Percentiles rank a stretch among this genome's conserved stretches.
Evolutionary conservation across 306 rosid genomes (phyloP).

Genomic region (Malus asiatica): DNA sequence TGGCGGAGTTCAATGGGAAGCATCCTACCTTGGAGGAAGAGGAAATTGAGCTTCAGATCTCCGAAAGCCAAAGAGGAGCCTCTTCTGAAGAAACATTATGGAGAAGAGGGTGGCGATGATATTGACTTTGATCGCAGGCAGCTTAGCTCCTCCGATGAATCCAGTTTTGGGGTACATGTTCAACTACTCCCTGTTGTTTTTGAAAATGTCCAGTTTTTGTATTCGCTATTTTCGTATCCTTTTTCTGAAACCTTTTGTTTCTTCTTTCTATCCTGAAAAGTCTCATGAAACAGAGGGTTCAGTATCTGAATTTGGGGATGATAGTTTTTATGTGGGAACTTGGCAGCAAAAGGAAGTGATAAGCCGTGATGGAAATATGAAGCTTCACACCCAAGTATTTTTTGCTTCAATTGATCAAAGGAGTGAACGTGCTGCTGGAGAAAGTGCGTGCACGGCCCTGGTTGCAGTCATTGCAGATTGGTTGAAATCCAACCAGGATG

Average conservation of each 20-base stretch:
- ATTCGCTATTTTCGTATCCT: not conserved
- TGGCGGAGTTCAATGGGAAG: conserved; percentile 11
- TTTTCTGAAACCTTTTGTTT: not conserved
- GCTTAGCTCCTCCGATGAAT: conserved; percentile 20
- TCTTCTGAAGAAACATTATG: conserved; percentile 29
- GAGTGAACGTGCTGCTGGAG: conserved; percentile 35
- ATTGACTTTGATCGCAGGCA: conserved; percentile 34
- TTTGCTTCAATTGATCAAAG: conserved; percentile 40
- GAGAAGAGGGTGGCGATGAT: conserved; percentile 39
- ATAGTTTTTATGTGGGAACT: conserved; percentile 24
- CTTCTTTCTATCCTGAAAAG: not conserved
- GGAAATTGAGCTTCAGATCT: conserved; percentile 31
- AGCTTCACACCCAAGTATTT: conserved; percentile 25
- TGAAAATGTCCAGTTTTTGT: not conserved
- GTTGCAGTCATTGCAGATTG: conserved; percentile 33
- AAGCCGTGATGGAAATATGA: conserved; percentile 29
- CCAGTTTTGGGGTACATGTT: conserved; percentile 16
- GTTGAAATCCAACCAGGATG: conserved; percentile 27
- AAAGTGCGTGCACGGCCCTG: conserved; percentile 39
- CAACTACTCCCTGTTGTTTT: not conserved
- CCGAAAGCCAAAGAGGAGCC: conserved; percentile 28
- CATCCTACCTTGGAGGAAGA: conserved; percentile 29
- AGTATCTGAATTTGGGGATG: conserved; percentile 27
- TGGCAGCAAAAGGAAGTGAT: conserved; percentile 34
- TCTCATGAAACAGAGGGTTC: conserved; percentile 11